Evolutionary conservation across 2,329 filamentous ascomycete species (phyloP).

Genomic region (Raffaelea albimanens): DNA sequence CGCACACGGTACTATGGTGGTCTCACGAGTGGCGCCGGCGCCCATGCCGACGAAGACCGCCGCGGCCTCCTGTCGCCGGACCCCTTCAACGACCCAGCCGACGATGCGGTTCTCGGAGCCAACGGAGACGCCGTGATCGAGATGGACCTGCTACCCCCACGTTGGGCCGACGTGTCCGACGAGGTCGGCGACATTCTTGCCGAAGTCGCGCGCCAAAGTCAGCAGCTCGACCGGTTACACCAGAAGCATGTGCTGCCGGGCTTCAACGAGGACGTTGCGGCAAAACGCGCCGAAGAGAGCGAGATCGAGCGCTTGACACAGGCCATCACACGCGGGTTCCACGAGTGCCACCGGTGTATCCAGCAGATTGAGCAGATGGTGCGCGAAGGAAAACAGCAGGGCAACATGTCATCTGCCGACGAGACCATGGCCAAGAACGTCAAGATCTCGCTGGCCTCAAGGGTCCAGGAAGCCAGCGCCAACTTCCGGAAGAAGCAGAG

Average conservation of each 20-base stretch:
- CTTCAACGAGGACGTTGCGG: slow-evolving; percentile 81
- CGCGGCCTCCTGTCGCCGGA: slow-evolving; percentile 77
- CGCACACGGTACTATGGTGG: slow-evolving; percentile 57
- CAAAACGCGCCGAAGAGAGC: slow-evolving; percentile 75
- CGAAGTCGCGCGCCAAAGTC: slow-evolving; percentile 73
- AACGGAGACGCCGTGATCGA: slow-evolving; percentile 93
- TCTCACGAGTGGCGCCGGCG: slow-evolving; percentile 25
- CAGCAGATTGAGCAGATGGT: slow-evolving; percentile 83
- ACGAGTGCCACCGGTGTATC: slow-evolving; percentile 82
- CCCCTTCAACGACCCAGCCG: slow-evolving; percentile 60
- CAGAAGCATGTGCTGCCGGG: slow-evolving; percentile 95
- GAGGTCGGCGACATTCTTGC: slow-evolving; percentile 78
- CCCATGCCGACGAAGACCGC: slow-evolving; percentile 45
- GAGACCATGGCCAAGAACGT: slow-evolving; percentile 96
- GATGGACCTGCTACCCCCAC: slow-evolving; percentile 91
- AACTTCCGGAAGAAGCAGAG: slow-evolving; percentile 96
- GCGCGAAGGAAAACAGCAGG: slow-evolving; percentile 63
- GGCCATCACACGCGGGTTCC: slow-evolving; percentile 80
- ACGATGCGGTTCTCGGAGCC: slow-evolving; percentile 39
- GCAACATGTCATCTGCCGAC: slow-evolving; percentile 69
- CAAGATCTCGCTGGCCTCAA: slow-evolving; percentile 77
- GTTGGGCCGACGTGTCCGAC: slow-evolving; percentile 93
- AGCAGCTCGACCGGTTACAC: slow-evolving; percentile 81
- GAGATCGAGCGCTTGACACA: slow-evolving; percentile 89
- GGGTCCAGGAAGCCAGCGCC: slow-evolving; percentile 87